Evolutionary conservation across 192 early-diverging fungal genomes (phyloP).

Genomic region (Gryganskiella cystojenkinii): DNA sequence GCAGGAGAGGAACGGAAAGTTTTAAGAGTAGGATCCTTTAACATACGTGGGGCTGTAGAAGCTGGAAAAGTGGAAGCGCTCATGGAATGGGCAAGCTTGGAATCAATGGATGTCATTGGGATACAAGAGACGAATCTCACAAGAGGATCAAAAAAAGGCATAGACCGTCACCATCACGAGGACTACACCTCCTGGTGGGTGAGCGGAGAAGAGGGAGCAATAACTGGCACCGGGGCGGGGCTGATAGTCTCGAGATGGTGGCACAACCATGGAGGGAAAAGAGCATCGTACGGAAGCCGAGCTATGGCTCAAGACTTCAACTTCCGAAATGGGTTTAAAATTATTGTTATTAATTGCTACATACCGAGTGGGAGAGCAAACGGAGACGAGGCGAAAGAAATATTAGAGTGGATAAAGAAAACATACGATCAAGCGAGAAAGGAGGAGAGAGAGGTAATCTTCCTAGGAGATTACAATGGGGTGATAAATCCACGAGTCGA

Average conservation of each 20-base stretch:
- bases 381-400: not conserved
- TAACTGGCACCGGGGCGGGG: not conserved
- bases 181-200: conserved; percentile 6
- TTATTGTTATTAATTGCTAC: conserved; percentile 11
- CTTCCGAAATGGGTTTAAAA: conserved; percentile 4
- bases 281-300: not conserved
- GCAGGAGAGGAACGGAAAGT: not conserved
- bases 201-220: not conserved
- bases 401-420: not conserved
- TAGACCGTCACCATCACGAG: not conserved
- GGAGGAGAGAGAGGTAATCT: too few species aligned
- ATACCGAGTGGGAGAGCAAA: not conserved
- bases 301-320: conserved; percentile 2
- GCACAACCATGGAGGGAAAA: not conserved
- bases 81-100: not conserved
- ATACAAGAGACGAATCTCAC: not conserved
- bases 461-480: too few species aligned
- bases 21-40: not conserved
- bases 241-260: not conserved
- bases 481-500: too few species aligned
- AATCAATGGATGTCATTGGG: not conserved
- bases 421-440: too few species aligned
- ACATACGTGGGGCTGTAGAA: not conserved
- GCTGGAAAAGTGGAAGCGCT: not conserved
- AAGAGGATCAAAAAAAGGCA: not conserved